phyloP scores from a whole-genome alignment of 805 yeast genomes.

The Myxozyma vanderwaltii region DNA sequence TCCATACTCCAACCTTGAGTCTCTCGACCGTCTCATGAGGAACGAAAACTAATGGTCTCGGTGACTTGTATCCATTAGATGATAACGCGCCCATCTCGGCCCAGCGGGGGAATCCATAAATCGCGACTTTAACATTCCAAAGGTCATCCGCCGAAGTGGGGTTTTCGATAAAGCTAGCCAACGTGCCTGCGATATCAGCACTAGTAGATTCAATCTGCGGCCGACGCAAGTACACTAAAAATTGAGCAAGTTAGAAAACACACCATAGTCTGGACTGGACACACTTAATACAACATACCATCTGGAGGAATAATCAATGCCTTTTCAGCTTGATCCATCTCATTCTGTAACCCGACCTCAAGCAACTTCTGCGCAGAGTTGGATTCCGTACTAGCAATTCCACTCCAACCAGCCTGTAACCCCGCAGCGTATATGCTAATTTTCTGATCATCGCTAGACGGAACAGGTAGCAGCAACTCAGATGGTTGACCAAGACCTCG shows the following conservation, averaged over 20 bases:
- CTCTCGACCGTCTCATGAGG: constrained; percentile 23
- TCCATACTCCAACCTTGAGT: constrained; percentile 30
- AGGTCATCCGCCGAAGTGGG: constrained; percentile 17
- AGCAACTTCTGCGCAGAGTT: constrained; percentile 13
- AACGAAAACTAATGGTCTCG: constrained; percentile 13
- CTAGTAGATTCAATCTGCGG: constrained; percentile 16
- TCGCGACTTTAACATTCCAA: constrained; percentile 27
- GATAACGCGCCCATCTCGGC: not conserved
- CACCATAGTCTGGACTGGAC: too few relatives aligned
- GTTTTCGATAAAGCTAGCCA: constrained; percentile 23
- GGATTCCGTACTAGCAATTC: not conserved
- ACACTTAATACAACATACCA: not conserved
- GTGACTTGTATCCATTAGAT: not conserved
- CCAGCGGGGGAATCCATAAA: constrained; percentile 29
- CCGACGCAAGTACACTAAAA: constrained; percentile 13
- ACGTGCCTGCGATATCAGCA: constrained; percentile 24
- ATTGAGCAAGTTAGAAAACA: too few relatives aligned
- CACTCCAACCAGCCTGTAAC: not conserved
- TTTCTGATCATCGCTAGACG: not conserved
- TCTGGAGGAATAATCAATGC: constrained; percentile 22
- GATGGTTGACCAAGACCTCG: constrained; percentile 12
- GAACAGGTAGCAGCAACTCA: not conserved
- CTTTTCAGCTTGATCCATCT: constrained; percentile 25
- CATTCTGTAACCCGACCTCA: constrained; percentile 17
- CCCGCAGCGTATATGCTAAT: not conserved